Conservation (phyloP, 2,329 filamentous ascomycete species). For the Daldinia sp. region DNA sequence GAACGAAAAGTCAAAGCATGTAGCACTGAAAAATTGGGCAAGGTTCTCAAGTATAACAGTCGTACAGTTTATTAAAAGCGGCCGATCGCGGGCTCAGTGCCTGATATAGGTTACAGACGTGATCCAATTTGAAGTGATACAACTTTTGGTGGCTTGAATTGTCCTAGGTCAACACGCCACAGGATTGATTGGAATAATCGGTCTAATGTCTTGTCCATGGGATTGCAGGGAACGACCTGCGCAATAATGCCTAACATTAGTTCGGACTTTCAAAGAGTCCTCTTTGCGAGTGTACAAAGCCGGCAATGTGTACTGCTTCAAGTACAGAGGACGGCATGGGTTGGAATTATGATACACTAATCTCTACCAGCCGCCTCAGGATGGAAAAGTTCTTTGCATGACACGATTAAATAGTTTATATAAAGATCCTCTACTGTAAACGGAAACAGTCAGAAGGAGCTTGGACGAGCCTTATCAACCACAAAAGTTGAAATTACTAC, state of each 20-base stretch:
- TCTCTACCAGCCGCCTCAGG: background rate
- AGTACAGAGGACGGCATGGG: constrained; percentile 14
- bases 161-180: constrained; percentile 15
- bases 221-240: background rate
- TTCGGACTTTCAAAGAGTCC: background rate
- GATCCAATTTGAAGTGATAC: constrained; percentile 31
- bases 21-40: background rate
- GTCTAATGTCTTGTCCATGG: background rate
- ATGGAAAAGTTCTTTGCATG: background rate
- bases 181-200: background rate
- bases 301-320: background rate
- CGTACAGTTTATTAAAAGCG: constrained; percentile 18
- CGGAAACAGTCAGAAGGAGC: background rate
- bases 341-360: constrained; percentile 8
- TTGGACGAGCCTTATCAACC: background rate
- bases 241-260: constrained; percentile 5
- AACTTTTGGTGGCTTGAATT: constrained; percentile 16
- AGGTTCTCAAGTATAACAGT: constrained; percentile 3
- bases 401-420: background rate
- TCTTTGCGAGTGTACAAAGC: background rate
- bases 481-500: background rate
- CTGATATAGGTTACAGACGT: constrained; percentile 19
- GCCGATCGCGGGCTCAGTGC: constrained; percentile 10
- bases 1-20: constrained; percentile 17
- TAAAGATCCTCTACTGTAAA: background rate